Percentiles rank a stretch among this genome's conserved stretches.
Evolutionary conservation across 129 eudicot genomes (phyloP).

Genomic region (Scalesia atractyloides): DNA sequence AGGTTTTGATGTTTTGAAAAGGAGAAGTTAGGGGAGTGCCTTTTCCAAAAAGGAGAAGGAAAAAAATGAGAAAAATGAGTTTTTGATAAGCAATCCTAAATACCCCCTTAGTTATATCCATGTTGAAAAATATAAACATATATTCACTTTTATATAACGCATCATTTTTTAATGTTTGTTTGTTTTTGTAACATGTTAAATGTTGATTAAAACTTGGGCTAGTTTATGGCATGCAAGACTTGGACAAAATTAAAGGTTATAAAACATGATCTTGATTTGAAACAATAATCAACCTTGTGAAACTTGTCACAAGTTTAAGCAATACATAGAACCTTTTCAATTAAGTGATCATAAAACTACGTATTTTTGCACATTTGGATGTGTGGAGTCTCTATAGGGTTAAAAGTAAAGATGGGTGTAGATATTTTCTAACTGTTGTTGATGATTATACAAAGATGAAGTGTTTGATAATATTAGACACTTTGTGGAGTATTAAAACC

Average conservation of each 20-base stretch:
- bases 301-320: neutral
- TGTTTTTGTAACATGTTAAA: no score
- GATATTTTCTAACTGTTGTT: neutral
- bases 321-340: neutral
- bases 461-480: neutral
- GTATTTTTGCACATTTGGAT: neutral
- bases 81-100: no score
- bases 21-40: no score
- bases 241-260: neutral
- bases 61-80: no score
- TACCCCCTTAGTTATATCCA: no score
- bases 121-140: no score
- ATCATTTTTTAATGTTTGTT: no score
- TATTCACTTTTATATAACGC: no score
- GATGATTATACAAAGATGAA: neutral
- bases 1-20: no score
- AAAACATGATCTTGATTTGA: neutral
- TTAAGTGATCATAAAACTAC: no score
- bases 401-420: neutral
- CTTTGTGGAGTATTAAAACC: neutral
- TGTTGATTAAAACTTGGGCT: no score
- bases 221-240: neutral
- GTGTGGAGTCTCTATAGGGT: neutral
- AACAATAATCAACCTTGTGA: neutral
- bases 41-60: no score